These are phyloP conservation scores for Centaurea solstitialis DNA, from an alignment of 129 eudicot genomes.

Conservation along the genomic window DNA sequence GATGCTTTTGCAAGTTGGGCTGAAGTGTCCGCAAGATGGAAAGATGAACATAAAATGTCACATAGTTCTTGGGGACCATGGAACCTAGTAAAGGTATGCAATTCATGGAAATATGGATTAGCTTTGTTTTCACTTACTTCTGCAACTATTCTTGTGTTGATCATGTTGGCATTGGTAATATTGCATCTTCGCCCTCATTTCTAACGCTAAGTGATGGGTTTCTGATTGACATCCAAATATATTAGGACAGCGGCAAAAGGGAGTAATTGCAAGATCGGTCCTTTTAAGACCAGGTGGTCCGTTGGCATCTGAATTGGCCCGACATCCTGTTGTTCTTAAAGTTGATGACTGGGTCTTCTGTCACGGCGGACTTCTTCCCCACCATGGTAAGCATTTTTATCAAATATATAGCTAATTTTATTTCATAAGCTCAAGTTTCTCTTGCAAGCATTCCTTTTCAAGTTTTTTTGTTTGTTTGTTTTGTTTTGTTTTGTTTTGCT, in stretches of 20 bases:
- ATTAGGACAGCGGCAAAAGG: slow-evolving; percentile 99
- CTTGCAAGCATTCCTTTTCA: neutral
- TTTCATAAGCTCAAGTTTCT: slow-evolving; percentile 5
- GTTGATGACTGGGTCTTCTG: slow-evolving; percentile 96
- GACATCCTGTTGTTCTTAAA: slow-evolving; percentile 82
- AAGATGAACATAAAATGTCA: slow-evolving; percentile 55
- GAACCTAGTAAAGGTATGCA: slow-evolving; percentile 82
- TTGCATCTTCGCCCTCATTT: neutral
- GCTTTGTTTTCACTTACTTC: neutral
- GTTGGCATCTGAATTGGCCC: slow-evolving; percentile 87
- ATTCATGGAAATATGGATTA: slow-evolving; percentile 17
- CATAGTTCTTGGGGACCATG: slow-evolving; percentile 74
- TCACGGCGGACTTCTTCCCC: slow-evolving; percentile 99
- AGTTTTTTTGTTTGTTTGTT: neutral
- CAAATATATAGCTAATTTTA: neutral
- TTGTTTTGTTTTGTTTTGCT: no score
- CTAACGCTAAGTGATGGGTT: slow-evolving; percentile 17
- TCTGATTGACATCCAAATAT: slow-evolving; percentile 47
- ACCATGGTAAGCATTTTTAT: slow-evolving; percentile 62
- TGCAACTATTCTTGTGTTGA: neutral
- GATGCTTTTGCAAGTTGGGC: slow-evolving; percentile 87
- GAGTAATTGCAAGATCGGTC: slow-evolving; percentile 88
- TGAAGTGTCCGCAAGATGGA: slow-evolving; percentile 61
- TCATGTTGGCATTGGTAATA: slow-evolving; percentile 19
- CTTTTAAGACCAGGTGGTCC: slow-evolving; percentile 96